These are phyloP conservation scores for Plasmodium ovale DNA, from an alignment of 169 alveolate species.

Conservation along the genomic window DNA sequence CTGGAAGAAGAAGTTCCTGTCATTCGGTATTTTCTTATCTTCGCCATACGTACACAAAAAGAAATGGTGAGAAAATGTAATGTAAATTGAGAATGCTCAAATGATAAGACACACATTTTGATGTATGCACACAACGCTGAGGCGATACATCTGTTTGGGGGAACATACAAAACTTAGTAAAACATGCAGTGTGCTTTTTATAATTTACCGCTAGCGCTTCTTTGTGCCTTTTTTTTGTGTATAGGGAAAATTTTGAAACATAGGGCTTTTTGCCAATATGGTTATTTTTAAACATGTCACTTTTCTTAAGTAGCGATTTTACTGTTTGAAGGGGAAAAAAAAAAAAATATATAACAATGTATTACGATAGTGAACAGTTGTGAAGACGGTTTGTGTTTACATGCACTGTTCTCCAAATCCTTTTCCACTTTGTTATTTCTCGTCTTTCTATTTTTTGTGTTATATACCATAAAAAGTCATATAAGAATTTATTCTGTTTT, in stretches of 20 bases:
- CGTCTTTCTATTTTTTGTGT: background rate
- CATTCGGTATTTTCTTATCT: constrained; percentile 85
- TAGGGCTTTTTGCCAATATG: background rate
- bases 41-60: background rate
- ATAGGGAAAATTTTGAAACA: constrained; percentile 60
- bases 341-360: background rate
- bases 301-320: constrained; percentile 16
- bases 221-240: constrained; percentile 86
- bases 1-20: constrained; percentile 83
- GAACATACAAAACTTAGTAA: background rate
- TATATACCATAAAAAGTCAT: constrained; percentile 42
- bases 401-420: background rate
- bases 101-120: background rate
- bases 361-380: background rate
- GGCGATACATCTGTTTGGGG: background rate
- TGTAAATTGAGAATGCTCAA: background rate
- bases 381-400: background rate
- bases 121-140: background rate
- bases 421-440: background rate
- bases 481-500: constrained; percentile 46
- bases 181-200: background rate
- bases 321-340: constrained; percentile 12
- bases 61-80: background rate
- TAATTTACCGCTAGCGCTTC: constrained; percentile 82
- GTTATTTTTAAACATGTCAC: constrained; percentile 25